Evolutionary conservation across 257 asterid species (phyloP), one percentile per base, ranked within the genome.

Genomic region (Fraxinus anomala): DNA sequence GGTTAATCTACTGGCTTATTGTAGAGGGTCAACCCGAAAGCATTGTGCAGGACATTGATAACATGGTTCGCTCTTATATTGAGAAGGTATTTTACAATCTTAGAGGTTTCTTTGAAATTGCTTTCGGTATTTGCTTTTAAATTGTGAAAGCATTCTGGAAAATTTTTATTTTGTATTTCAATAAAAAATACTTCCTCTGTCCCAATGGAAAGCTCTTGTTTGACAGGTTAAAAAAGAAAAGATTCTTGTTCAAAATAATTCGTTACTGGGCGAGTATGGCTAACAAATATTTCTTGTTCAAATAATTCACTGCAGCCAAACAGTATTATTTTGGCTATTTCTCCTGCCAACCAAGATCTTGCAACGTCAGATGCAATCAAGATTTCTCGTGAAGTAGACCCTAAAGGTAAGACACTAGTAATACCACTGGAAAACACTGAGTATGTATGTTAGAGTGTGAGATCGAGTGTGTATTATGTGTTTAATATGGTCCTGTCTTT

Each of bases 311-410:
- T 87, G 86, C 89, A 89, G 93, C 93, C 93, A 82, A 89, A 89
- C 83, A 87, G 93, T 73, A 89, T 89, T 71, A 87, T 89, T 76
- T 78, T 89, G 69, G 91, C 91, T 34, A 86, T 88, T 72, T 88
- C 92, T 81, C 92, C 92, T 72, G 92, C 92, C 80, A 88, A 88
- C 80, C 92, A 88, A 85, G 92, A 88, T 86, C 89, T 88, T 73
- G 92, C 92, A 79, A 89, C 92, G 51, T 89, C 92, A 34, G 92
- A 89, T 85, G 92, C 92, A 21, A 89, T 89, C 78, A 89, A 89
- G 83, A 83, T 89, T 54, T 83, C 93, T 63, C 91, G 93, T 73
- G 93, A 89, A 84, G 89, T 89, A 17, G 93, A 89, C 75, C 91
- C 90, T 30, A 84, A 84, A 87, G 93, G 93, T 84, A 75, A 76